phyloP scores from a whole-genome alignment of 1,284 basidiomycete species.

The Rhodotorula sp. region DNA sequence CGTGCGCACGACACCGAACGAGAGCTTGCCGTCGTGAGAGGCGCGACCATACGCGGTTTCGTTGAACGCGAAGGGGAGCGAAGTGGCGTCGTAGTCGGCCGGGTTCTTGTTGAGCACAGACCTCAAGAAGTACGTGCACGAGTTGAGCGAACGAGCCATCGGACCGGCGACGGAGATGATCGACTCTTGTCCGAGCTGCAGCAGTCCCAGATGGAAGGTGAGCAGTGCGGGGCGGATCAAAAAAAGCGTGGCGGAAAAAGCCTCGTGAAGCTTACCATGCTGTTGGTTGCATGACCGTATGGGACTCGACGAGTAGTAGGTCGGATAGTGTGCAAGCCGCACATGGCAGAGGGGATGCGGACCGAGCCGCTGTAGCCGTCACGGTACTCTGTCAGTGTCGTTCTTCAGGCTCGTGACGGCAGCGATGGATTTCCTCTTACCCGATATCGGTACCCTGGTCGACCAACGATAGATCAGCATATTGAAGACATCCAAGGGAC shows the following conservation, averaged over 20 bases:
- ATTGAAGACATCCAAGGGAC: too few species aligned
- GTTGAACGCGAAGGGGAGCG: slow-evolving; percentile 25
- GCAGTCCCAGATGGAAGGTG: too few species aligned
- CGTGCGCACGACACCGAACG: slow-evolving; percentile 50
- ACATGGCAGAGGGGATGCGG: slow-evolving; percentile 20
- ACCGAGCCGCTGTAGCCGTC: slow-evolving; percentile 41
- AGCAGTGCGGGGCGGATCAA: neutral
- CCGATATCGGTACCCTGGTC: slow-evolving; percentile 50
- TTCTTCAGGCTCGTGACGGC: neutral
- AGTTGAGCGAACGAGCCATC: slow-evolving; percentile 47
- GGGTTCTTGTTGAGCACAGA: slow-evolving; percentile 46
- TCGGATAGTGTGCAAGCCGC: slow-evolving; percentile 18
- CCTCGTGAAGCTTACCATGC: slow-evolving; percentile 22
- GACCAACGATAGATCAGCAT: neutral
- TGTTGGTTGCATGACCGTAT: slow-evolving; percentile 15
- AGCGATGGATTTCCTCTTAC: neutral
- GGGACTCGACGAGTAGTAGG: slow-evolving; percentile 21
- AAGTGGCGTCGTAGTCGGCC: slow-evolving; percentile 47
- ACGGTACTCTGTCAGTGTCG: neutral
- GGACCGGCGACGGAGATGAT: slow-evolving; percentile 48
- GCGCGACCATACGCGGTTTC: slow-evolving; percentile 16
- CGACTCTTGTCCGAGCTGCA: slow-evolving; percentile 39
- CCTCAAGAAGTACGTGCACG: slow-evolving; percentile 48
- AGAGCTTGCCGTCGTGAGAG: slow-evolving; percentile 37
- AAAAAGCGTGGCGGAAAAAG: neutral